Evolutionary conservation across 2,329 filamentous ascomycete species (phyloP).

Genomic region (Geosmithia morbida): DNA sequence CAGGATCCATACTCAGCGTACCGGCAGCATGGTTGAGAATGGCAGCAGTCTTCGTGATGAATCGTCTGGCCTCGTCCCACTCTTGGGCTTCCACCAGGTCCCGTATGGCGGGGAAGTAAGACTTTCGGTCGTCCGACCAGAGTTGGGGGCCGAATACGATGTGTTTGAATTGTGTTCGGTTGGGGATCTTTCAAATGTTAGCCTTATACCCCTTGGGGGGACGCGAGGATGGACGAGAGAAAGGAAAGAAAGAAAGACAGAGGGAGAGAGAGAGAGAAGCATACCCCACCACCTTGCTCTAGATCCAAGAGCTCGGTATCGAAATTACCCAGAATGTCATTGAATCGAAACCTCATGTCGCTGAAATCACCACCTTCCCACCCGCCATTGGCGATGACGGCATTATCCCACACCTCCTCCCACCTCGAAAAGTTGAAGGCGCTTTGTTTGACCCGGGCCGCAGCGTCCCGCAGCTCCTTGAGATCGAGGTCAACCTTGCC

Average conservation of each 20-base stretch:
- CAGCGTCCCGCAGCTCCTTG: constrained; percentile 34
- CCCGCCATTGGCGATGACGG: constrained; percentile 55
- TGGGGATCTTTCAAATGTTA: constrained; percentile 50
- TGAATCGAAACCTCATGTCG: constrained; percentile 57
- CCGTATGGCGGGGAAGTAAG: constrained; percentile 55
- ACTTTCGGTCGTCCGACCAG: constrained; percentile 39
- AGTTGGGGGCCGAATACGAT: constrained; percentile 73
- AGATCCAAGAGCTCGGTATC: constrained; percentile 75
- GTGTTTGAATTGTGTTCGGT: constrained; percentile 88
- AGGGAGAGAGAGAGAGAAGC: constrained; percentile 20
- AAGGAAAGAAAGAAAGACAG: not conserved
- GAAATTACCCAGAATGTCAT: constrained; percentile 64
- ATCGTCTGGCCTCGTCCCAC: constrained; percentile 51
- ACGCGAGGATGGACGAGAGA: not conserved
- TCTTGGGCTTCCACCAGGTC: constrained; percentile 62
- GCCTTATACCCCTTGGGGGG: constrained; percentile 3
- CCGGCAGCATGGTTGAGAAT: constrained; percentile 32
- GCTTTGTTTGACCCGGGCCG: constrained; percentile 36
- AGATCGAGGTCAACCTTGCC: constrained; percentile 9
- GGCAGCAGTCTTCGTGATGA: constrained; percentile 56
- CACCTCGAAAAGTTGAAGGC: constrained; percentile 54
- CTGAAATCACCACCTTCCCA: constrained; percentile 61
- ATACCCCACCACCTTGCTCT: constrained; percentile 56
- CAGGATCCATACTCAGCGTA: not conserved
- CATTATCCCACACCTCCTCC: constrained; percentile 63